Conservation (phyloP, 2,329 filamentous ascomycete genomes). For the Pseudogymnoascus sp. region DNA sequence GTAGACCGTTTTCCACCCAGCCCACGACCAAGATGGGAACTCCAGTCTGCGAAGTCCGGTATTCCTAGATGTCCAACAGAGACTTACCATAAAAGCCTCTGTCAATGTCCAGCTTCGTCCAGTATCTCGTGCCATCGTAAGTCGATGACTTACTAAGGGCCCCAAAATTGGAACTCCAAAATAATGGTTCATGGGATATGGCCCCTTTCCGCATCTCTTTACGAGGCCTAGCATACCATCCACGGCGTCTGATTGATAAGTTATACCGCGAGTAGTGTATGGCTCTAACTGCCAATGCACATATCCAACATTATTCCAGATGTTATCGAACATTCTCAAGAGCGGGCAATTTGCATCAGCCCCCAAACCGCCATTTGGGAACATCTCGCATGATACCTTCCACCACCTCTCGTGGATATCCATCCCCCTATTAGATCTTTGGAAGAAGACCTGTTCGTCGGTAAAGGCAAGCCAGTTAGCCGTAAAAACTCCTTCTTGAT, state of each 20-base stretch:
- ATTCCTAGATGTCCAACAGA: neutral
- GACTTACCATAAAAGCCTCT: neutral
- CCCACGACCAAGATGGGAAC: neutral
- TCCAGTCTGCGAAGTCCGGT: neutral
- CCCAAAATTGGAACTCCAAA: neutral
- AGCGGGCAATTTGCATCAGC: neutral
- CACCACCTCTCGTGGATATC: neutral
- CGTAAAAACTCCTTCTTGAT: conserved; percentile 19
- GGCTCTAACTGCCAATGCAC: neutral
- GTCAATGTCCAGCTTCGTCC: neutral
- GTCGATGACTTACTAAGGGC: neutral
- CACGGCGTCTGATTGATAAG: neutral
- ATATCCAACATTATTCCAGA: neutral
- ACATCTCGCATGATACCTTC: neutral
- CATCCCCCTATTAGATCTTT: neutral
- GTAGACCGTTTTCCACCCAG: neutral
- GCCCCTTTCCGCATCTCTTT: neutral
- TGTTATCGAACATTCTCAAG: neutral
- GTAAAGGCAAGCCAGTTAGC: conserved; percentile 29
- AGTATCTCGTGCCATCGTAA: neutral
- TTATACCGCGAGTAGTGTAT: neutral
- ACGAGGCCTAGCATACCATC: neutral
- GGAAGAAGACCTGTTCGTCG: conserved; percentile 24
- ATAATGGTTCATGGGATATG: neutral
- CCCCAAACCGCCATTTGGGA: neutral